These are phyloP conservation scores for Ceratopteris richardii DNA, from an alignment of 75 land plant genomes.

Conservation along the genomic window DNA sequence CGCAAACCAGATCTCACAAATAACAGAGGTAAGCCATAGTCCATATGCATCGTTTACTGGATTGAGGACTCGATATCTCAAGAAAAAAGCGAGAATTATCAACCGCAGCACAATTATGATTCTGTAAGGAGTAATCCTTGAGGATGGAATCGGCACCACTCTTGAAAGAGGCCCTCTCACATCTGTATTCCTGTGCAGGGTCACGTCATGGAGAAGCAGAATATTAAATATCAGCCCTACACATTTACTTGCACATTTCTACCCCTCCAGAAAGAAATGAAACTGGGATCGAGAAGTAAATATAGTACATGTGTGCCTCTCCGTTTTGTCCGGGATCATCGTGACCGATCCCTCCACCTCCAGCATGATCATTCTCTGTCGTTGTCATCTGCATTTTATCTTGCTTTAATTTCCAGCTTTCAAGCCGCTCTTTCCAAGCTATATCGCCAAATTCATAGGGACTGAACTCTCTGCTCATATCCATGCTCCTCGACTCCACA, in stretches of 20 bases:
- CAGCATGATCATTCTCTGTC: conserved; percentile 7
- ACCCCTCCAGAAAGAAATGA: too few species aligned
- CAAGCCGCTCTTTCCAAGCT: conserved; percentile 88
- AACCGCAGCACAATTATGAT: conserved; percentile 70
- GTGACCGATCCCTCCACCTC: conserved; percentile 1
- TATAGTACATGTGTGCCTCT: conserved; percentile 7
- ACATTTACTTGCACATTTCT: too few species aligned
- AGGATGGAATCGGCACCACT: conserved; percentile 62
- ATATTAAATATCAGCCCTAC: too few species aligned
- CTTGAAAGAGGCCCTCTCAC: conserved; percentile 71
- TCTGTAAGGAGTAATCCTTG: conserved; percentile 67
- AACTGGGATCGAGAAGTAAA: too few species aligned
- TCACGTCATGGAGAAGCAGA: too few species aligned
- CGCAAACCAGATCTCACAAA: conserved; percentile 15
- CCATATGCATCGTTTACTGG: conserved; percentile 35
- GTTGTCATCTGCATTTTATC: conserved; percentile 46
- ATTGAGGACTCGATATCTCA: conserved; percentile 59
- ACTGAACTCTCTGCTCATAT: conserved; percentile 54
- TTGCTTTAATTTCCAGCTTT: conserved; percentile 77
- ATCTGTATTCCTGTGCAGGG: conserved; percentile 60
- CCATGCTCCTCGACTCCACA: conserved; percentile 36
- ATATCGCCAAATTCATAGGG: conserved; percentile 62
- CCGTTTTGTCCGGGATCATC: conserved; percentile 1
- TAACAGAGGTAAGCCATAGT: conserved; percentile 5
- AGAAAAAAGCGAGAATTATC: conserved; percentile 63